phyloP scores from a whole-genome alignment of 305 asterid genomes.

The Solanum hybrid region DNA sequence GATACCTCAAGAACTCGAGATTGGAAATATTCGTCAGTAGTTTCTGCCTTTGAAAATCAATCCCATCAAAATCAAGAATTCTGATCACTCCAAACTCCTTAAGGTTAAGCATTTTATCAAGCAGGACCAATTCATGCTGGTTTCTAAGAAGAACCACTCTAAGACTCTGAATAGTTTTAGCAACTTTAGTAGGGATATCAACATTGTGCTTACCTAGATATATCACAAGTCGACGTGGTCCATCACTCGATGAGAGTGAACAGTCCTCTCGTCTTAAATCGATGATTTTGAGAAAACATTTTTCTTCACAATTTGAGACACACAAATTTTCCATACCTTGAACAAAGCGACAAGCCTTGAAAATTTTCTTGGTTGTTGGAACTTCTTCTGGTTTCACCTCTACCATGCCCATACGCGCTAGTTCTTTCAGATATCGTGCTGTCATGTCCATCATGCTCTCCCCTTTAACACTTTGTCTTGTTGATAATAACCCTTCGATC shows the following conservation, averaged over 20 bases:
- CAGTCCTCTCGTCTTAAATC: background rate
- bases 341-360: background rate
- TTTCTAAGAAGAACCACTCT: background rate
- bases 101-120: background rate
- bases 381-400: background rate
- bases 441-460: background rate
- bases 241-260: background rate
- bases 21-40: background rate
- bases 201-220: background rate
- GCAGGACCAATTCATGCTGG: background rate
- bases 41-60: background rate
- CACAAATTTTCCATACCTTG: background rate
- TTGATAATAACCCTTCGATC: background rate
- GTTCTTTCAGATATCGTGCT: background rate
- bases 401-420: background rate
- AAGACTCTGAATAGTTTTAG: background rate
- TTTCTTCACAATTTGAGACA: background rate
- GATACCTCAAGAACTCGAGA: constrained; percentile 11
- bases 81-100: background rate
- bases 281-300: background rate
- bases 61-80: constrained; percentile 13
- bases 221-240: background rate
- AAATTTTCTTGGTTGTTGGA: background rate
- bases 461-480: background rate
- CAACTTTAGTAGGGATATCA: background rate